Evolutionary conservation across 2,329 filamentous ascomycete species (phyloP), one percentile per base, ranked within the genome.

Genomic region (Neoascochyta sp.): DNA sequence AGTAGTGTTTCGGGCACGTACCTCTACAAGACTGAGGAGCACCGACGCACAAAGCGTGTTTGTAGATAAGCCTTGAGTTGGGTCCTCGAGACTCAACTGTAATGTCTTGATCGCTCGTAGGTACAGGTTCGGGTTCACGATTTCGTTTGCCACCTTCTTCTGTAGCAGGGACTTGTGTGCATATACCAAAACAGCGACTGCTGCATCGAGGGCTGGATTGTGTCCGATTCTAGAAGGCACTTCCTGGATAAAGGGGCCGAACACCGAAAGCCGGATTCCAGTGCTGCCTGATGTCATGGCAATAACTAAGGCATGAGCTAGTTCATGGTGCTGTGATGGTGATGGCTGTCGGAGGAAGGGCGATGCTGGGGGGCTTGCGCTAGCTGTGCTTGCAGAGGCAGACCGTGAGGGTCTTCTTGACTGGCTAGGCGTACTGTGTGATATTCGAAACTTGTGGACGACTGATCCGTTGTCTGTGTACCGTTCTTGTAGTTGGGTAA

Each of bases 31-130:
- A 5, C 55, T 50, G 6, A 61, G 40, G 3, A 60, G 41, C 17
- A 61, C 45, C 5, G 54, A 51, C 24, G 57, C 57, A 31, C 57
- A 58, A 5, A 61, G 50, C 4, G 57, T 61, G 27, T 60, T 57
- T 1, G 55, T 43, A 4, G 55, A 61, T 38, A 54, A 44, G 8
- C 53, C 52, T 22, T 58, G 29, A n/a, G 36, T 28, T 3, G 45
- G 45, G 29, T 57, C 45, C 26, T 57, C 53, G 9, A 60, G 42
- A 19, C 47, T 52, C 17, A 22, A 29, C 22, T 60, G 52, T 9
- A 61, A 32, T 7, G 33, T 48, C 25, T 51, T 55, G 16, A 61
- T 54, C 3, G 57, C 57, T n/a, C 45, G 37, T 3, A 60, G 34
- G 25, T 58, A 61, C 9, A 57, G 26, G 15, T 45, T 41, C 5